Evolutionary conservation across 495 filamentous ascomycete species (phyloP), one percentile per base, ranked within the genome.

Genomic region (Trichocladium uniseriatum): DNA sequence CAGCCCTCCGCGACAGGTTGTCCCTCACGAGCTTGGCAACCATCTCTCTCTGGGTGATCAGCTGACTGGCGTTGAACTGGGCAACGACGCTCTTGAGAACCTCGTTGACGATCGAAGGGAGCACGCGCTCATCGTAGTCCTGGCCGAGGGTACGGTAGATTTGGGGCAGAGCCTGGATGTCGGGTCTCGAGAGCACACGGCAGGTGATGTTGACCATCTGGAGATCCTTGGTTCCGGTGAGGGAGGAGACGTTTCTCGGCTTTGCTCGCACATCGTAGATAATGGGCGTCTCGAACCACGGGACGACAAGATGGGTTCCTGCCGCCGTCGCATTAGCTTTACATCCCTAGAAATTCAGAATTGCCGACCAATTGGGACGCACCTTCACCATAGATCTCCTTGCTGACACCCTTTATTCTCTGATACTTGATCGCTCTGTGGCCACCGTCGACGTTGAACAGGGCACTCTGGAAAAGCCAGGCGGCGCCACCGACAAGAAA

Each of bases 161-260:
- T 66, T 91, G 86, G 5, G 92, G 92, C 24, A 98, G 81, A 27
- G 90, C 86, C 47, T 87, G 79, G 57, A 97, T 73, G 32, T 85
- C 81, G 51, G 92, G 92, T 63, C 87, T 78, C 38, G 89, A 95
- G 46, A 98, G 87, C 42, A 98, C 92, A 89, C 92, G 94, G 73
- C 92, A 98, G 62, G 94, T 98, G 68, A 98, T 98, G 78, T 98
- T 98, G 66, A 98, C 92, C 92, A 98, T 98, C 77, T 98, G 92
- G 65, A 98, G 72, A 69, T 98, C 92, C 71, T 98, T 98, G 62
- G 92, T 98, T 56, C 94, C 92, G 46, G 92, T 97, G 47, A 98
- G 83, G 61, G 92, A 98, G 53, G 92, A 84, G 51, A 98, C 92
- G 64, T 91, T 95, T 60, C 94, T 82, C 58, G 92, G 92, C 72